Evolutionary conservation across 129 eudicot species (phyloP).

Genomic region (Helianthus annuus): DNA sequence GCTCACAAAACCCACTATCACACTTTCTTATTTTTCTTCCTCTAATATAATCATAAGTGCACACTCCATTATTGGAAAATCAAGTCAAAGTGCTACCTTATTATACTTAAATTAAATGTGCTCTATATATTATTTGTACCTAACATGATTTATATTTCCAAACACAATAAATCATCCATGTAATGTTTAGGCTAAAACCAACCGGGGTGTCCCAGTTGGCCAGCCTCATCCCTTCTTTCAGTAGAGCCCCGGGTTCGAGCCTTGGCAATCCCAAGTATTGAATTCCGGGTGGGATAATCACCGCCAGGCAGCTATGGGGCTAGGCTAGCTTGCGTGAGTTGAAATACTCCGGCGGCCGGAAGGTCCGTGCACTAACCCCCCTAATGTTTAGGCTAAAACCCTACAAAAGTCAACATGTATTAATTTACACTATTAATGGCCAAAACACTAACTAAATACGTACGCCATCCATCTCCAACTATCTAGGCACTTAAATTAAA

Average conservation of each 20-base stretch:
- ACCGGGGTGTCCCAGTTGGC: too few species aligned
- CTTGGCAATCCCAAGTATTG: too few species aligned
- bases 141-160: background rate
- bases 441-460: background rate
- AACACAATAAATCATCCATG: background rate
- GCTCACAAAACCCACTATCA: background rate
- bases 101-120: background rate
- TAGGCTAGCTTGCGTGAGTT: too few species aligned
- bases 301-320: too few species aligned
- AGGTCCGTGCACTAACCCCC: too few species aligned
- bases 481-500: background rate
- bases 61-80: constrained; percentile 1
- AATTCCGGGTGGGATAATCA: too few species aligned
- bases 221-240: too few species aligned
- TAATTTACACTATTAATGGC: too few species aligned
- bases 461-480: background rate
- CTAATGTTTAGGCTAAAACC: too few species aligned
- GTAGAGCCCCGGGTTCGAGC: too few species aligned
- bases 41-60: background rate
- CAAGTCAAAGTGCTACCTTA: background rate
- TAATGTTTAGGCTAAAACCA: background rate
- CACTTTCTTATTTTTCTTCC: too few species aligned
- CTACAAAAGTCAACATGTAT: background rate
- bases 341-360: too few species aligned
- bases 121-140: background rate